Conservation (phyloP, 768 basidiomycete species). For the Arthromyces matolae region DNA sequence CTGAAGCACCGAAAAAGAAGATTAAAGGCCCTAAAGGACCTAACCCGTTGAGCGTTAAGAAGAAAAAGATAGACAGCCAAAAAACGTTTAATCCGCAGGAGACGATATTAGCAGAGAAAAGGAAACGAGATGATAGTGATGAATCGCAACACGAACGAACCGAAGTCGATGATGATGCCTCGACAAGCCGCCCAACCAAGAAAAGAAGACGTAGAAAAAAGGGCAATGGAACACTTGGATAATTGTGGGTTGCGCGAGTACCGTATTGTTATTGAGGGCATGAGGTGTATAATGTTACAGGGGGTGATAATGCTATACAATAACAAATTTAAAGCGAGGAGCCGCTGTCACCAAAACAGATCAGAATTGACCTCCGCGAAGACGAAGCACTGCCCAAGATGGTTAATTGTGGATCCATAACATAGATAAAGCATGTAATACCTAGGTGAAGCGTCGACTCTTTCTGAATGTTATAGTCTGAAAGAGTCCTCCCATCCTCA, state of each 20-base stretch:
- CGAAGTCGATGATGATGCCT: neutral
- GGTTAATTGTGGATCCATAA: neutral
- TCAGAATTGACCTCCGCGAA: conserved; percentile 74
- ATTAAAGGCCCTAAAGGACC: conserved; percentile 80
- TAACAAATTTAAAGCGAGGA: too few relatives aligned
- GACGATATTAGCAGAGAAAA: too few relatives aligned
- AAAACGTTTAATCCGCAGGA: too few relatives aligned
- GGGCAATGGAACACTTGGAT: neutral
- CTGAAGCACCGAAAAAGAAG: conserved; percentile 45
- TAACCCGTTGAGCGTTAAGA: conserved; percentile 91
- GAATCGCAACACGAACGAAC: neutral
- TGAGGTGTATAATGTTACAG: too few relatives aligned
- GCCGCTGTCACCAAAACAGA: neutral
- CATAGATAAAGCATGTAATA: neutral
- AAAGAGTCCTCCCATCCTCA: conserved; percentile 74
- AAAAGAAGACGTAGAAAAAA: conserved; percentile 27
- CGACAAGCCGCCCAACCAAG: conserved; percentile 4
- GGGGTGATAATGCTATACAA: too few relatives aligned
- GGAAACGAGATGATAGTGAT: conserved; percentile 14
- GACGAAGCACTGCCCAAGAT: conserved; percentile 53
- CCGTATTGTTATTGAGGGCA: too few relatives aligned
- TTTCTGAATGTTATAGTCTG: conserved; percentile 77
- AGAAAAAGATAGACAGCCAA: conserved; percentile 70
- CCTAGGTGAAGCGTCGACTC: conserved; percentile 65
- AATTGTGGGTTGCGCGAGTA: too few relatives aligned